Conservation (phyloP, 1,284 basidiomycete species). For the Coniophora puteana region DNA sequence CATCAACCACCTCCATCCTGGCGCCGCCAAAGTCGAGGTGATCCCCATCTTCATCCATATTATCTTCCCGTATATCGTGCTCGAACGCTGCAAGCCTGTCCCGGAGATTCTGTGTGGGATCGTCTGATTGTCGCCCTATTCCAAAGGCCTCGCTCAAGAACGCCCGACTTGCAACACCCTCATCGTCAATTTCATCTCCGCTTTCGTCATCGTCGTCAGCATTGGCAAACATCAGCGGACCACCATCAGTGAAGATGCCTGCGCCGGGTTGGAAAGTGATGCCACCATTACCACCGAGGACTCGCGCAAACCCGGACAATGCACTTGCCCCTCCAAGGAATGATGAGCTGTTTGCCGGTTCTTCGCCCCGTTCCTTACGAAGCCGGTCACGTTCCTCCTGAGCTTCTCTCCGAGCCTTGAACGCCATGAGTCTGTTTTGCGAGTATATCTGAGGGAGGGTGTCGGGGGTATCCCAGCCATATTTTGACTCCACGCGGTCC, state of each 20-base stretch:
- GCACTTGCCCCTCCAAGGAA: constrained; percentile 25
- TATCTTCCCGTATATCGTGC: constrained; percentile 33
- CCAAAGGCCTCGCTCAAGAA: constrained; percentile 48
- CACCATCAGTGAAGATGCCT: constrained; percentile 44
- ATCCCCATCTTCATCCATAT: constrained; percentile 26
- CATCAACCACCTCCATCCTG: constrained; percentile 22
- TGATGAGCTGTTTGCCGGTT: constrained; percentile 14
- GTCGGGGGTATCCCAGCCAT: constrained; percentile 72
- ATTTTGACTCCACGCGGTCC: constrained; percentile 74
- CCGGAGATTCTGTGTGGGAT: constrained; percentile 53
- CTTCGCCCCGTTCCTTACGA: constrained; percentile 35
- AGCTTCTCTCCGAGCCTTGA: constrained; percentile 52
- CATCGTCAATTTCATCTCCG: constrained; percentile 40
- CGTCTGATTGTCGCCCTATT: constrained; percentile 33
- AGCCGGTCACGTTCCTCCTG: constrained; percentile 53
- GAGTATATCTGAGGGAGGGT: constrained; percentile 68
- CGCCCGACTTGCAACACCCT: constrained; percentile 33
- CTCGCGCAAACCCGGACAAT: constrained; percentile 38
- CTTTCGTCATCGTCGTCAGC: constrained; percentile 57
- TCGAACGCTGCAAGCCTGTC: constrained; percentile 62
- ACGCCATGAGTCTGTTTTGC: constrained; percentile 52
- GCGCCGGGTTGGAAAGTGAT: constrained; percentile 55
- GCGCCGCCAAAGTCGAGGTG: constrained; percentile 9
- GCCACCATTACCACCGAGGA: constrained; percentile 47
- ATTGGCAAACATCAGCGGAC: constrained; percentile 54